Percentiles rank a stretch among this genome's conserved stretches.
Conservation (phyloP, 257 asterid species). For the Plantago major region DNA sequence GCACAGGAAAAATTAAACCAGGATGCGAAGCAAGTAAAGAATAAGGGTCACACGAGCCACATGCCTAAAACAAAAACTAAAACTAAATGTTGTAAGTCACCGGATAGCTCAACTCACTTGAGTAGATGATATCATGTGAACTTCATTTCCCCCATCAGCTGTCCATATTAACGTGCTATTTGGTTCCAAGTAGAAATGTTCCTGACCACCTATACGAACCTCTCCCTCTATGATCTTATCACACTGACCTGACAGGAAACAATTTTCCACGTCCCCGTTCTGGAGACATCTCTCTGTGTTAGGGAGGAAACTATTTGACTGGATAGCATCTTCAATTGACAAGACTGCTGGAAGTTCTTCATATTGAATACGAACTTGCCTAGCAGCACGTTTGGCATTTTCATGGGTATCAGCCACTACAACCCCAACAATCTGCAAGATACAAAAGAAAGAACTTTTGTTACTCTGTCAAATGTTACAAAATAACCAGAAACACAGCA, state of each 20-base stretch:
- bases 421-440: slow-evolving; percentile 79
- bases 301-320: slow-evolving; percentile 71
- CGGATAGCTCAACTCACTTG: slow-evolving; percentile 47
- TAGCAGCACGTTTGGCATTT: slow-evolving; percentile 86
- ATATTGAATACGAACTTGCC: slow-evolving; percentile 67
- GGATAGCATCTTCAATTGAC: slow-evolving; percentile 78
- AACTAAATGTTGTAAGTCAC: neutral
- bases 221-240: slow-evolving; percentile 83
- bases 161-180: slow-evolving; percentile 84
- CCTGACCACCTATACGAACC: slow-evolving; percentile 90
- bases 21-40: neutral
- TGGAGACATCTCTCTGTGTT: slow-evolving; percentile 54
- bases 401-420: slow-evolving; percentile 96
- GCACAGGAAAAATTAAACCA: no score
- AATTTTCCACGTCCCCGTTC: slow-evolving; percentile 65
- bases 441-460: slow-evolving; percentile 4
- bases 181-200: slow-evolving; percentile 97
- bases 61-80: neutral
- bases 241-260: slow-evolving; percentile 71
- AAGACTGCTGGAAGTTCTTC: slow-evolving; percentile 83
- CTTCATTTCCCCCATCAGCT: slow-evolving; percentile 86
- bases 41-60: neutral
- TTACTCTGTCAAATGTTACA: slow-evolving; percentile 6
- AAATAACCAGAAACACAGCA: slow-evolving; percentile 10
- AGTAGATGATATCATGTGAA: slow-evolving; percentile 94